These are phyloP conservation scores for Sarcodon aspratus DNA, from an alignment of 768 basidiomycete species.

Conservation along the genomic window DNA sequence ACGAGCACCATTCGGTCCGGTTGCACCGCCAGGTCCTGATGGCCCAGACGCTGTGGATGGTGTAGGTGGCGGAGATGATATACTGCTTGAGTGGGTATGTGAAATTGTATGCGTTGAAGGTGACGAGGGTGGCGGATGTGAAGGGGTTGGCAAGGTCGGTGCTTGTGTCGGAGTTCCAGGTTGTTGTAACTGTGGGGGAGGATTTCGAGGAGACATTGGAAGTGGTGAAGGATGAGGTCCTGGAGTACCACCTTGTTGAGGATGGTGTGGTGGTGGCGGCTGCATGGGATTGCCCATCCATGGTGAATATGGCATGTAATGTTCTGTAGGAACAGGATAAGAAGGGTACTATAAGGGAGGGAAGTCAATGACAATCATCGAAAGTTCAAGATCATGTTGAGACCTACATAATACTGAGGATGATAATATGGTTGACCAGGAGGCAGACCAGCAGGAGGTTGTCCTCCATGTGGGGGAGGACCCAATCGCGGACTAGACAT, in stretches of 20 bases:
- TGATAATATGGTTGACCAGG: conserved; percentile 20
- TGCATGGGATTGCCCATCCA: neutral
- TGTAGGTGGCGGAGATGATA: conserved; percentile 61
- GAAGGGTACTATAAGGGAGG: conserved; percentile 23
- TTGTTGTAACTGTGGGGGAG: conserved; percentile 35
- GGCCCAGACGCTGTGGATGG: conserved; percentile 36
- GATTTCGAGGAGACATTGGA: conserved; percentile 59
- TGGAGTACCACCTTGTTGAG: conserved; percentile 15
- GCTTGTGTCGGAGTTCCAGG: conserved; percentile 61
- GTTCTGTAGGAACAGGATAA: conserved; percentile 28
- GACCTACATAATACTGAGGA: conserved; percentile 24
- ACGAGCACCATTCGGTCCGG: conserved; percentile 13
- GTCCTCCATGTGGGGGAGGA: conserved; percentile 43
- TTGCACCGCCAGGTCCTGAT: conserved; percentile 18
- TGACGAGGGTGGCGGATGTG: conserved; percentile 36
- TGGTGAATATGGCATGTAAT: conserved; percentile 27
- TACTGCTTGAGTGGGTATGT: conserved; percentile 32
- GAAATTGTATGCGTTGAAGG: conserved; percentile 29
- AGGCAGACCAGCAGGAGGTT: conserved; percentile 36
- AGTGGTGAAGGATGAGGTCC: conserved; percentile 19
- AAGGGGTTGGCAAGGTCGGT: conserved; percentile 39
- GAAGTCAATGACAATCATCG: conserved; percentile 3
- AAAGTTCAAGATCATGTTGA: conserved; percentile 16
- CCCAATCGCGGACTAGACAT: conserved; percentile 60
- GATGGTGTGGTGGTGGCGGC: conserved; percentile 21